These are phyloP conservation scores for Cadophora sp. DNA, from an alignment of 2,329 filamentous ascomycete species.

Conservation along the genomic window DNA sequence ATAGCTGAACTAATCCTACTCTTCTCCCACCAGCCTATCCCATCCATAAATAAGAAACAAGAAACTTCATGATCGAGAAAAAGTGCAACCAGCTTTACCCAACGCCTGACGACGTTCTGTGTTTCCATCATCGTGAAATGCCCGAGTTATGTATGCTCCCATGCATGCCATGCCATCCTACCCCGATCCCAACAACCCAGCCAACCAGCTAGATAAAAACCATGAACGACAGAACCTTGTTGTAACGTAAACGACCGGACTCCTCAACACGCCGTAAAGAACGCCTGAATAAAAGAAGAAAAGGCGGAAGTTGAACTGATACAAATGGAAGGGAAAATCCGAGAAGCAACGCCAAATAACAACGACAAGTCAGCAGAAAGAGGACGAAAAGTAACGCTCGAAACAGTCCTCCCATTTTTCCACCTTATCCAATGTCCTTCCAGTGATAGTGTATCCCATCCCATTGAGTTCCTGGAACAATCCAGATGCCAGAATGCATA, in stretches of 20 bases:
- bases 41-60: neutral
- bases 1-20: neutral
- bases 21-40: neutral
- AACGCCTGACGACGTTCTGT: conserved; percentile 13
- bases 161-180: conserved; percentile 8
- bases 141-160: conserved; percentile 7
- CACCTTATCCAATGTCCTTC: neutral
- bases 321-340: neutral
- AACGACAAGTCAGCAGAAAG: neutral
- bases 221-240: neutral
- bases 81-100: neutral
- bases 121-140: conserved; percentile 16
- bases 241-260: neutral
- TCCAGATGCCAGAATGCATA: neutral
- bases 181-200: neutral
- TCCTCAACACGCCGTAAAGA: neutral
- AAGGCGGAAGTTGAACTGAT: neutral
- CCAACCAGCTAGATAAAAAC: neutral
- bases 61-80: neutral
- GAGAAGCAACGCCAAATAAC: neutral
- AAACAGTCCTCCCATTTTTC: neutral
- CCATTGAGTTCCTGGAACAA: neutral
- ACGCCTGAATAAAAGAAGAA: neutral
- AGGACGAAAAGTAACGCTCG: conserved; percentile 1
- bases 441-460: neutral